These are phyloP conservation scores for Paramecium tetraurelia DNA, from an alignment of 73 alveolate genomes.

Conservation along the genomic window DNA sequence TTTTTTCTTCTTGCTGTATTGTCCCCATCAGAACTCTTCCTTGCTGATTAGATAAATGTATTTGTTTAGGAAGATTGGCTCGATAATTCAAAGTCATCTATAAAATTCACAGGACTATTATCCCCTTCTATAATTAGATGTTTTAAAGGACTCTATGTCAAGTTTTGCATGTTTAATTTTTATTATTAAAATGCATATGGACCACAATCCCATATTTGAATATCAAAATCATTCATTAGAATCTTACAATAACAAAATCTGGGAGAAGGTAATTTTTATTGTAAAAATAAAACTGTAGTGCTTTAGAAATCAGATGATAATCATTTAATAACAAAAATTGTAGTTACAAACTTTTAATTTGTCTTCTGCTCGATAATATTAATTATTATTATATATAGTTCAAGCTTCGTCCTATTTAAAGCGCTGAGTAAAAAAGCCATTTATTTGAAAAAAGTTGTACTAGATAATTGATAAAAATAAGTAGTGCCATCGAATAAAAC, in stretches of 20 bases:
- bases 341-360: background rate
- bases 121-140: background rate
- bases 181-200: background rate
- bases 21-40: background rate
- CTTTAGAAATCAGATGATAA: background rate
- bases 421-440: no score
- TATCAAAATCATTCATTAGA: background rate
- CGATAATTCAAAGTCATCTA: background rate
- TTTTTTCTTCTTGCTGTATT: background rate
- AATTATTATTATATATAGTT: background rate
- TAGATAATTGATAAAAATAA: no score
- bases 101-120: background rate
- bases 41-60: background rate
- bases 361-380: background rate
- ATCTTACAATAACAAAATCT: background rate
- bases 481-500: no score
- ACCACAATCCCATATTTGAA: background rate
- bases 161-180: background rate
- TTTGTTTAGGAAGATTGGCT: background rate
- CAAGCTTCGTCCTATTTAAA: background rate
- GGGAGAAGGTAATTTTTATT: background rate
- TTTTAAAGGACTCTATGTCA: background rate
- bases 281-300: background rate
- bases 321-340: background rate
- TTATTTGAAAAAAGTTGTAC: no score